Evolutionary conservation across 2,329 filamentous ascomycete species (phyloP).

Genomic region (Didymella pinodella): DNA sequence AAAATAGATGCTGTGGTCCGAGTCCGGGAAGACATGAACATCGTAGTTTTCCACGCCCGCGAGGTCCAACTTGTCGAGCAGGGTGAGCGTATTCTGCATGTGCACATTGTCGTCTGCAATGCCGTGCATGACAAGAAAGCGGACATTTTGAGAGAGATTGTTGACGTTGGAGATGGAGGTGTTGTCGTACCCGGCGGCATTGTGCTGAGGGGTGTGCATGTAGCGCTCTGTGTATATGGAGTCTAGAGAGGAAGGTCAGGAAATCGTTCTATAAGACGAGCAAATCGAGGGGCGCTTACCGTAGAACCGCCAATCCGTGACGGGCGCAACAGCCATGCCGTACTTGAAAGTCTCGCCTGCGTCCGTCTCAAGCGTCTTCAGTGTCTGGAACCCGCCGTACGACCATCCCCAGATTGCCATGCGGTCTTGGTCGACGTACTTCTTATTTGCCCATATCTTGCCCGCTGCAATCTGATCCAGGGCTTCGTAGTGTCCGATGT

Average conservation of each 20-base stretch:
- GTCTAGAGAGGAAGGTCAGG: constrained; percentile 57
- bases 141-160: constrained; percentile 75
- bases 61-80: constrained; percentile 87
- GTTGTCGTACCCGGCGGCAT: constrained; percentile 76
- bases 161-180: constrained; percentile 77
- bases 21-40: constrained; percentile 95
- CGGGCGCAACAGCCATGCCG: constrained; percentile 96
- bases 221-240: constrained; percentile 95
- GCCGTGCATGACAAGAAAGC: constrained; percentile 96
- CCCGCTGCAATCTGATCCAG: constrained; percentile 91
- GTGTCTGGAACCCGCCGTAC: constrained; percentile 91
- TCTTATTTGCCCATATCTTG: constrained; percentile 79
- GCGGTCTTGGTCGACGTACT: constrained; percentile 81
- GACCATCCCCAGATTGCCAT: constrained; percentile 99
- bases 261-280: neutral
- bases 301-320: constrained; percentile 98
- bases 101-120: constrained; percentile 98
- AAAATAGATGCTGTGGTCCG: constrained; percentile 93
- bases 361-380: constrained; percentile 94
- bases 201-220: constrained; percentile 92
- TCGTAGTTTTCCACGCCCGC: constrained; percentile 90
- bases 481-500: constrained; percentile 85
- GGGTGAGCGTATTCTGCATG: constrained; percentile 87
- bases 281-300: constrained; percentile 49
- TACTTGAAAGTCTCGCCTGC: constrained; percentile 91